Base-by-base conservation (phyloP, 495 filamentous ascomycete genomes). In the Aspergillus coremiiformis region DNA sequence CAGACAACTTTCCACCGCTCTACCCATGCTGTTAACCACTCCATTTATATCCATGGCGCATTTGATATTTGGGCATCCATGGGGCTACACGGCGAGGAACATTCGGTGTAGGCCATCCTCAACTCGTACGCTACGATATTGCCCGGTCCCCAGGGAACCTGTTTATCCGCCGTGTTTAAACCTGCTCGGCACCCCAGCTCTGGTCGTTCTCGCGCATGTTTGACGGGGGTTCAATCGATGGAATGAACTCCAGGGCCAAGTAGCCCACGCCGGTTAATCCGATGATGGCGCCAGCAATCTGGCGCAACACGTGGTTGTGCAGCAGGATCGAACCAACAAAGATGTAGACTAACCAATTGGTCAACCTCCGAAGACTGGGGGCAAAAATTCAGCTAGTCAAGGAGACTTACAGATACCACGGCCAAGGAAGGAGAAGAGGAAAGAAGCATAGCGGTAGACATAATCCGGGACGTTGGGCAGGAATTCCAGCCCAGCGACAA, bases 351-450 rank as follows among this genome's bases (percentile, higher is more conserved):
- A 47, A 3, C 23, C 14, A 42, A 29, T 23, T 22, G 29, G 50
- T 63, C 47, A 64, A 51, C 32, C 52, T 39, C 14, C 65, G 45
- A 71, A 27, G 2, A 15, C 37, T 10, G 15, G 14, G 15, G 41
- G 32, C 2, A 24, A 5, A 47, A 26, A 21, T 21, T 3, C 7
- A 35, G 26, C 32, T 9, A 46, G 22, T 5, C 35, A 33, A 11
- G 26, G 46, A 30, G 9, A 84, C 90, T 72, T 81, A 96, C 90
- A 97, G 67, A 90, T 74, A 66, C 93, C 93, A 60, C 93, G 90
- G 47, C 93, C 93, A 58, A 97, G 66, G 80, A 99, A 97, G 41
- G 85, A 90, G 78, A 96, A 97, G 64, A 97, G 83, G 82, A 99
- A 99, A 21, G 86, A 90, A 15, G 91, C 93, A 78, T 97, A 96